Conservation (phyloP, 2,329 filamentous ascomycete species). For the Verticillium nubilum region DNA sequence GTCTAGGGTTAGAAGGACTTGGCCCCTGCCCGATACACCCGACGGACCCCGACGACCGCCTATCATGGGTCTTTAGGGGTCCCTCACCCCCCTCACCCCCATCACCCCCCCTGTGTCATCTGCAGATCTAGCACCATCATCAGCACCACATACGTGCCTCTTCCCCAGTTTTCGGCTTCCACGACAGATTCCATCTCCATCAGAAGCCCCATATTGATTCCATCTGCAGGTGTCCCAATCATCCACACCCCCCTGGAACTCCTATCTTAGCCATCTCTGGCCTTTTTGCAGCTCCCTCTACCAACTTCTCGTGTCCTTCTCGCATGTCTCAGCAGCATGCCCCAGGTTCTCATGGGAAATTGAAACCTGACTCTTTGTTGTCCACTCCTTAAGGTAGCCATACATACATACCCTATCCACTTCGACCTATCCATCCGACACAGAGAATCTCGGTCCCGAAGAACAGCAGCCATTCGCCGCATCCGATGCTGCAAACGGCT, state of each 20-base stretch:
- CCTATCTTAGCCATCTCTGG: background rate
- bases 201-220: background rate
- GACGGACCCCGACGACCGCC: background rate
- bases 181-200: background rate
- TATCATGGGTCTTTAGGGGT: background rate
- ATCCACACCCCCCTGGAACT: background rate
- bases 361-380: background rate
- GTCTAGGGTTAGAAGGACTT: background rate
- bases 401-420: too few species aligned
- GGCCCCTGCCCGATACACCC: background rate
- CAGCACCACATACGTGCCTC: background rate
- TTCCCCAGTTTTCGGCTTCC: background rate
- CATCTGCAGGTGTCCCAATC: background rate
- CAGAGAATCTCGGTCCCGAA: background rate
- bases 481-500: constrained; percentile 4
- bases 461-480: background rate
- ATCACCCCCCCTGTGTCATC: background rate
- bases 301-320: background rate
- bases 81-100: background rate
- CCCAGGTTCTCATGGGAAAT: background rate
- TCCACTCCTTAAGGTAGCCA: background rate
- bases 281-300: background rate
- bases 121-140: background rate
- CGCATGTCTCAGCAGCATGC: constrained; percentile 14
- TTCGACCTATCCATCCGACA: background rate